These are phyloP conservation scores for Paramecium primaurelia DNA, from an alignment of 73 alveolate species.

Conservation along the genomic window DNA sequence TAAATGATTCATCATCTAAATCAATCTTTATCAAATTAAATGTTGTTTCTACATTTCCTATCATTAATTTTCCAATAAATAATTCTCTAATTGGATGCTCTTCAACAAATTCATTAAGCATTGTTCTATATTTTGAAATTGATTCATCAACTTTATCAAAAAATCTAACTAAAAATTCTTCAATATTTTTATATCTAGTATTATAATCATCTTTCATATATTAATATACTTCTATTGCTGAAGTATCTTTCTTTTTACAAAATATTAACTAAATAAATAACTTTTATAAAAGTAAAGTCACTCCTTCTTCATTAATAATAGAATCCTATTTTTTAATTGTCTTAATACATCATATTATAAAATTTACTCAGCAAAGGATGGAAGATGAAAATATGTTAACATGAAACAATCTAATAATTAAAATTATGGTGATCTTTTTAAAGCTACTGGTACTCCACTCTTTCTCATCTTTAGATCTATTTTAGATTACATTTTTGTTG, in stretches of 20 bases:
- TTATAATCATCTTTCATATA: conserved; percentile 26
- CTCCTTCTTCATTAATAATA: not conserved
- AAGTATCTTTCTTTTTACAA: conserved; percentile 15
- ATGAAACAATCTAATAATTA: not conserved
- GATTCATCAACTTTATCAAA: conserved; percentile 22
- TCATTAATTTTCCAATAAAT: not conserved
- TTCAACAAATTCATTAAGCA: not conserved
- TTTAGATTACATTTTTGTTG: not conserved
- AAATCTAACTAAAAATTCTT: conserved; percentile 4
- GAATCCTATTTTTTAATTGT: not conserved
- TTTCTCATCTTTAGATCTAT: not conserved
- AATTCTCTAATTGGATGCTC: conserved; percentile 22
- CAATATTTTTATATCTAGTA: conserved; percentile 7
- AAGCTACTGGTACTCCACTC: conserved; percentile 19
- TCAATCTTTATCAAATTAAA: not conserved
- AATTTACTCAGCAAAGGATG: not conserved
- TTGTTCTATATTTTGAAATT: not conserved
- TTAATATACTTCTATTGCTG: not conserved
- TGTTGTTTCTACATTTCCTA: not conserved
- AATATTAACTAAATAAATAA: not conserved
- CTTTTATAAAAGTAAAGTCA: not conserved
- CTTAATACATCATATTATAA: not conserved
- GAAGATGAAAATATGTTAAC: not conserved
- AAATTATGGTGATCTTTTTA: not conserved
- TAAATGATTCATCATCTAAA: not conserved